Percentiles rank a stretch among this genome's conserved stretches.
phyloP scores from a whole-genome alignment of 768 basidiomycete species.

The Trichaptum fuscoviolaceum region DNA sequence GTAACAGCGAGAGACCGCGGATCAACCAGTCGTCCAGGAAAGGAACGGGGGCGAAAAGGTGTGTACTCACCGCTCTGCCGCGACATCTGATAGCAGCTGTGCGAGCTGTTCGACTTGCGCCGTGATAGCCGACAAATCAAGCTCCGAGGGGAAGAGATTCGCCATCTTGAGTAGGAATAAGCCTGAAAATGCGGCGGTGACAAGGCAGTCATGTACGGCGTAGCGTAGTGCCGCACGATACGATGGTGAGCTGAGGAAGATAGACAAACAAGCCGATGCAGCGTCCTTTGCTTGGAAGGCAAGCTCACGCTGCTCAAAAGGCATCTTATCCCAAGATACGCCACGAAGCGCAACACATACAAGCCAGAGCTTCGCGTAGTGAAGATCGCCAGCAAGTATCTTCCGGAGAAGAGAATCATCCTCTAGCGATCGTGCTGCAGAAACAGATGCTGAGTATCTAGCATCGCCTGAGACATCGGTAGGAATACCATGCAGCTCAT shows the following conservation, averaged over 20 bases:
- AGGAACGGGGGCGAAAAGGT: background rate
- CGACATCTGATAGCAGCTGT: conserved; percentile 85
- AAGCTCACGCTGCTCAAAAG: conserved; percentile 89
- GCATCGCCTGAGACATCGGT: conserved; percentile 5
- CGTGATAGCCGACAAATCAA: conserved; percentile 72
- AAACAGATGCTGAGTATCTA: conserved; percentile 10
- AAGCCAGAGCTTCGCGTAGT: conserved; percentile 93
- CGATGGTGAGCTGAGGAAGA: conserved; percentile 75
- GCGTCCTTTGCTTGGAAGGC: conserved; percentile 96
- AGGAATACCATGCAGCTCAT: conserved; percentile 70
- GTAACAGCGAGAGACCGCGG: background rate
- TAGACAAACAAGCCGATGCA: conserved; percentile 77
- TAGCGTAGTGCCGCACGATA: conserved; percentile 87
- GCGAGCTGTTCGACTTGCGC: conserved; percentile 87
- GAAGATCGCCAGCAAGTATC: conserved; percentile 81
- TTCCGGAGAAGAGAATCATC: conserved; percentile 83
- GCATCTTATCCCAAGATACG: conserved; percentile 94
- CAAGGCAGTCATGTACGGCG: conserved; percentile 89
- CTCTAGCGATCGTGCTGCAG: conserved; percentile 69
- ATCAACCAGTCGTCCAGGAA: background rate
- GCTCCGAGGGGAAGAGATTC: conserved; percentile 80
- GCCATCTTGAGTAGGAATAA: conserved; percentile 94
- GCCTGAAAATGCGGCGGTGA: conserved; percentile 87
- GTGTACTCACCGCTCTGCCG: conserved; percentile 70
- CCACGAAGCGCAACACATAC: conserved; percentile 90